phyloP scores from a whole-genome alignment of 441 rosid genomes.

The Pelargonium citronellum region DNA sequence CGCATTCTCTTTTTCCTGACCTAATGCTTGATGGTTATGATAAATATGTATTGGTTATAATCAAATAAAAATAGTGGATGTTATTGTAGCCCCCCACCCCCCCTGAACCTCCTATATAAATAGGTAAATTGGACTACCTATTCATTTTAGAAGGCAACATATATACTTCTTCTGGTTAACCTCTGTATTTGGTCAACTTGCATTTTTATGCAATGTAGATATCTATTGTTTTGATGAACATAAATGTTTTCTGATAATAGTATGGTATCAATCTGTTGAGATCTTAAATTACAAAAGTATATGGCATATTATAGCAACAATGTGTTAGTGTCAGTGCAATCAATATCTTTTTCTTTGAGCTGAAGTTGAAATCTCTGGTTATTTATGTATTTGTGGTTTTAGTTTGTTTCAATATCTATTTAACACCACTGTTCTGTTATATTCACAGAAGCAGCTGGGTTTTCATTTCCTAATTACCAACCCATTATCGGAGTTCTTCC shows the following conservation, averaged over 20 bases:
- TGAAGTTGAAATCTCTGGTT: not conserved
- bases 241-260: too few species aligned
- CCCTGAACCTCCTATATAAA: not conserved
- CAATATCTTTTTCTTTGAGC: not conserved
- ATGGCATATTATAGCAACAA: not conserved
- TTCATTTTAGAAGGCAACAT: not conserved
- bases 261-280: too few species aligned
- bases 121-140: not conserved
- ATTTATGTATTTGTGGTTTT: not conserved
- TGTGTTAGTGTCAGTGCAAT: not conserved
- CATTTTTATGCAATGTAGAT: too few species aligned
- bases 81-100: not conserved
- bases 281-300: too few species aligned
- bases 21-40: not conserved
- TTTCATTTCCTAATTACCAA: conserved; percentile 37
- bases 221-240: too few species aligned
- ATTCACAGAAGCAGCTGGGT: conserved; percentile 46
- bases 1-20: not conserved
- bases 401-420: conserved; percentile 11
- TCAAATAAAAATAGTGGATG: not conserved
- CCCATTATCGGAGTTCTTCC: conserved; percentile 62
- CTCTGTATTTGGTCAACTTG: not conserved
- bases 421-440: conserved; percentile 21
- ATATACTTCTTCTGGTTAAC: not conserved
- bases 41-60: not conserved